Conservation (phyloP, 768 basidiomycete genomes). For the Kwoniella mangroviensis region DNA sequence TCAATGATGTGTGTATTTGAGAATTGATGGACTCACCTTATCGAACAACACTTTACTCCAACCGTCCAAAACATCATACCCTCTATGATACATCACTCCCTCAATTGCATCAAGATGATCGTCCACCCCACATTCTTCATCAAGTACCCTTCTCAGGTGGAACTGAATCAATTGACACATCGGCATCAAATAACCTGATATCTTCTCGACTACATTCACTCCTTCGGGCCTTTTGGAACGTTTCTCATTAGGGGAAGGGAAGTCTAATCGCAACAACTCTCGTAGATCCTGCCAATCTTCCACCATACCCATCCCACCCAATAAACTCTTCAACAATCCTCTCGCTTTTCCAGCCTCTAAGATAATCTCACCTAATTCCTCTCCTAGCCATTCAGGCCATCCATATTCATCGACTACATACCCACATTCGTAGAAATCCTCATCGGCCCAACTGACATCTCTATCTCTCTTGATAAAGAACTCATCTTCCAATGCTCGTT, state of each 20-base stretch:
- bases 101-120: conserved; percentile 53
- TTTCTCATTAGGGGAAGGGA: not conserved
- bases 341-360: conserved; percentile 49
- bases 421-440: conserved; percentile 50
- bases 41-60: conserved; percentile 39
- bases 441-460: conserved; percentile 51
- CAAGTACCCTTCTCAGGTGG: conserved; percentile 37
- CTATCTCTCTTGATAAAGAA: conserved; percentile 44
- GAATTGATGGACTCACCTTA: conserved; percentile 29
- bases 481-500: conserved; percentile 33
- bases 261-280: conserved; percentile 8
- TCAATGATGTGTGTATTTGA: not conserved
- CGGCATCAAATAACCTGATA: conserved; percentile 26
- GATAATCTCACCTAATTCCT: conserved; percentile 21
- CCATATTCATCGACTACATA: conserved; percentile 34
- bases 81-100: conserved; percentile 34
- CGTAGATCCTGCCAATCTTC: conserved; percentile 22
- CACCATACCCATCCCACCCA: not conserved
- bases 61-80: conserved; percentile 31
- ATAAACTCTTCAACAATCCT: conserved; percentile 36
- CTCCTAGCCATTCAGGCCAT: conserved; percentile 42
- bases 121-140: conserved; percentile 47
- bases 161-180: conserved; percentile 34
- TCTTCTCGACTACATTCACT: conserved; percentile 10
- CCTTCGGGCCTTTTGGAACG: not conserved